Evolutionary conservation across 768 basidiomycete species (phyloP), one percentile per base, ranked within the genome.

Genomic region (Russula sp.): DNA sequence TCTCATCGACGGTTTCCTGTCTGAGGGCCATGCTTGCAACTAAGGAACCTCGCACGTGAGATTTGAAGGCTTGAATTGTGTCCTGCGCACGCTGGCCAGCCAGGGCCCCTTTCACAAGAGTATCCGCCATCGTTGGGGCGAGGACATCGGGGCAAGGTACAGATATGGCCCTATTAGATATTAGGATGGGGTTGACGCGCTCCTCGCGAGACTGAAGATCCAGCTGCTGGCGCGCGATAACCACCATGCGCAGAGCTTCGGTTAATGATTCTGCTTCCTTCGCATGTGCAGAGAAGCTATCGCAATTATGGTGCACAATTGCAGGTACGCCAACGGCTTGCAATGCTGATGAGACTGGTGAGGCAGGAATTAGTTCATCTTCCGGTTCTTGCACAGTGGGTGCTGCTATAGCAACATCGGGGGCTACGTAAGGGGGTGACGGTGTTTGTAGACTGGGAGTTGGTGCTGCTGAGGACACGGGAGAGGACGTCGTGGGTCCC

Each of bases 181-280:
- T 71, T 14, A 92, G 74, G 22, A 91, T 77, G 1, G 87, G 87
- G 29, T 79, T 77, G 10, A 87, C 77, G 22, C 82, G 80, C 66
- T 87, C 85, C 43, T 80, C 78, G 22, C 81, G 81, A 11, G 84
- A 79, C 70, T 86, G 84, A 14, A 74, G 76, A 69, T 88, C 85
- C 63, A 75, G 77, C 39, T 80, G 77, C 43, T 85, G 76, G 34
- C 88, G 80, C 10, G 83, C 80, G 74, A 83, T 81, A 32, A 87
- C 78, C 14, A 85, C 81, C 32, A 85, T 74, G 29, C 83, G 82
- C 46, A 90, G 75, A 8, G 83, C 85, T 49, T 89, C 88, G 49
- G 74, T 70, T 8, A 82, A 75, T 11, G 81, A 67, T 7, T 57
- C 36, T 16, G 66, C 64, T 34, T 66, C 64, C n/a, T 65, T 65